These are phyloP conservation scores for Tetracladium marchalianum DNA, from an alignment of 495 filamentous ascomycete genomes.

Conservation along the genomic window DNA sequence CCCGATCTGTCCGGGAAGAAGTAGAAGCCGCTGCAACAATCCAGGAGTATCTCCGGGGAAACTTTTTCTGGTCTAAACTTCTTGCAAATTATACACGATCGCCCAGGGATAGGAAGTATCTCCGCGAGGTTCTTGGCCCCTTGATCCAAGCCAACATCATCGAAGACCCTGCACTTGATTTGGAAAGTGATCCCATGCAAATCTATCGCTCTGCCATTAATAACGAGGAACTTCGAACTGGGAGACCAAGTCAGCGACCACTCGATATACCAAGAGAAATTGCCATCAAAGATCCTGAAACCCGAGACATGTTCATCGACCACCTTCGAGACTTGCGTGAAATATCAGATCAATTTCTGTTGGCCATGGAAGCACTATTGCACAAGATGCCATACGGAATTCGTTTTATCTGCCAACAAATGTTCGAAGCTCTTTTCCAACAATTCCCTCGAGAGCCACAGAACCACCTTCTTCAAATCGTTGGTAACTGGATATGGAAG, in stretches of 20 bases:
- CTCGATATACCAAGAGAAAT: slow-evolving; percentile 80
- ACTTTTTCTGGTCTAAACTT: slow-evolving; percentile 87
- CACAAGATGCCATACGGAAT: slow-evolving; percentile 89
- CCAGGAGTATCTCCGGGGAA: slow-evolving; percentile 79
- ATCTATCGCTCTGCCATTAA: slow-evolving; percentile 93
- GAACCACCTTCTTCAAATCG: slow-evolving; percentile 68
- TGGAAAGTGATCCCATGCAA: slow-evolving; percentile 96
- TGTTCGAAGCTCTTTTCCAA: slow-evolving; percentile 63
- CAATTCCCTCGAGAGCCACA: slow-evolving; percentile 74
- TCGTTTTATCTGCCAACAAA: slow-evolving; percentile 79
- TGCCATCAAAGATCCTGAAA: slow-evolving; percentile 89
- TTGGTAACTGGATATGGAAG: slow-evolving; percentile 85
- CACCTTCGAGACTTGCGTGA: slow-evolving; percentile 89
- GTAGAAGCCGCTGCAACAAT: slow-evolving; percentile 63
- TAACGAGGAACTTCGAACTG: slow-evolving; percentile 91
- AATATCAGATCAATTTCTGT: slow-evolving; percentile 82
- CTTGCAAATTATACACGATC: slow-evolving; percentile 83
- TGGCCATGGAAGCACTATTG: slow-evolving; percentile 68
- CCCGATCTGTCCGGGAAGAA: slow-evolving; percentile 75
- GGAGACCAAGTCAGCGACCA: slow-evolving; percentile 65
- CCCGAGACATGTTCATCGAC: slow-evolving; percentile 81
- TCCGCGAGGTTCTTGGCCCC: slow-evolving; percentile 73
- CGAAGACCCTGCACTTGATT: slow-evolving; percentile 78
- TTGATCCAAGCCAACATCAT: slow-evolving; percentile 82
- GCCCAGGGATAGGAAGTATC: slow-evolving; percentile 83